phyloP scores from a whole-genome alignment of 2,329 filamentous ascomycete species.

The Zarea fungicola region DNA sequence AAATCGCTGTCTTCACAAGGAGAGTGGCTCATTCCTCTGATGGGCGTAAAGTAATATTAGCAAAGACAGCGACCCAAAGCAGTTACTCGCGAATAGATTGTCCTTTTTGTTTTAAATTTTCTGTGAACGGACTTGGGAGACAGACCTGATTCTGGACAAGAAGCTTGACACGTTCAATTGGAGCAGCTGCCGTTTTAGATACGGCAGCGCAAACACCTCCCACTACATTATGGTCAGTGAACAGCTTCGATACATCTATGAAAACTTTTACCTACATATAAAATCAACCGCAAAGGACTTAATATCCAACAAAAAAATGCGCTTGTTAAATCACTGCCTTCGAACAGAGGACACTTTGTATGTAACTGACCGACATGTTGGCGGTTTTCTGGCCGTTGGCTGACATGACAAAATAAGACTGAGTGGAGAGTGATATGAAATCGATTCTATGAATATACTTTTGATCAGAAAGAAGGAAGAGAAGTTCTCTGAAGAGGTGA shows the following conservation, averaged over 20 bases:
- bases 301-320: neutral
- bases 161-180: constrained; percentile 99
- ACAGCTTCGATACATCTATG: neutral
- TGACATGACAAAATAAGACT: neutral
- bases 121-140: constrained; percentile 22
- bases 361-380: neutral
- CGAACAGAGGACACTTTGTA: neutral
- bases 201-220: constrained; percentile 99
- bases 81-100: neutral
- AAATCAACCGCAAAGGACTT: neutral
- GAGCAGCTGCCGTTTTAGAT: constrained; percentile 99
- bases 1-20: neutral
- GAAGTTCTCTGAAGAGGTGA: neutral
- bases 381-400: neutral
- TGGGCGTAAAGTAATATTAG: neutral
- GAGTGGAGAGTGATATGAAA: constrained; percentile 2
- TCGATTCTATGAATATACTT: neutral
- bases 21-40: neutral
- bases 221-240: constrained; percentile 55
- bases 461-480: neutral
- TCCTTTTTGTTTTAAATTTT: neutral
- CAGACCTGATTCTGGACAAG: constrained; percentile 99
- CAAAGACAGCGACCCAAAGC: constrained; percentile 6
- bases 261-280: neutral
- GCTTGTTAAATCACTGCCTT: neutral